Conservation (phyloP, 306 rosid genomes). For the Quercus variabilis region DNA sequence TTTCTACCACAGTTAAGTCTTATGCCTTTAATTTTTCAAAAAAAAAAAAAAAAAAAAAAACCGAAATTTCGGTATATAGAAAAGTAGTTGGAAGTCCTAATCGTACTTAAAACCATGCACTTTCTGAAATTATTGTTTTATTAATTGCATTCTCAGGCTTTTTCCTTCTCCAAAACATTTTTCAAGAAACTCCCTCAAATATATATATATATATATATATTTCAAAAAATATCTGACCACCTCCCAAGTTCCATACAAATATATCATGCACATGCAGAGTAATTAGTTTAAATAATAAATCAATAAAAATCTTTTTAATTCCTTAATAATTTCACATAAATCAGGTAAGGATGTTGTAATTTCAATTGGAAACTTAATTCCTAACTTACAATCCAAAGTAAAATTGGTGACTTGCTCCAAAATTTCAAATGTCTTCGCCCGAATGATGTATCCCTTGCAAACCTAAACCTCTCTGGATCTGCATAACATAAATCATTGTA, state of each 20-base stretch:
- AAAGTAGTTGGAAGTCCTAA: not conserved
- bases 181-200: too few relatives aligned
- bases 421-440: conserved; percentile 65
- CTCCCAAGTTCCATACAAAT: too few relatives aligned
- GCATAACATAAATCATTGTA: conserved; percentile 6
- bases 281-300: not conserved
- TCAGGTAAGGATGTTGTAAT: not conserved
- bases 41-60: not conserved
- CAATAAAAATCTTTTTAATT: not conserved
- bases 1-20: not conserved
- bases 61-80: not conserved
- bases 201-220: too few relatives aligned
- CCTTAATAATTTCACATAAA: not conserved
- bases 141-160: too few relatives aligned
- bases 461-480: conserved; percentile 87
- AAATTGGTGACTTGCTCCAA: conserved; percentile 57
- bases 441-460: conserved; percentile 83
- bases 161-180: too few relatives aligned
- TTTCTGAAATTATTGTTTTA: too few relatives aligned
- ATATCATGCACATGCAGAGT: not conserved
- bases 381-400: conserved; percentile 61
- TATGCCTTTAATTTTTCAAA: not conserved
- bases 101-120: too few relatives aligned
- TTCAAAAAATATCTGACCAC: too few relatives aligned
- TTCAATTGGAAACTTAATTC: not conserved